A percentile compares a stretch with the other conserved stretches of the same genome.
Conservation (phyloP, 345 rosid species). For the Toxicodendron radicans region DNA sequence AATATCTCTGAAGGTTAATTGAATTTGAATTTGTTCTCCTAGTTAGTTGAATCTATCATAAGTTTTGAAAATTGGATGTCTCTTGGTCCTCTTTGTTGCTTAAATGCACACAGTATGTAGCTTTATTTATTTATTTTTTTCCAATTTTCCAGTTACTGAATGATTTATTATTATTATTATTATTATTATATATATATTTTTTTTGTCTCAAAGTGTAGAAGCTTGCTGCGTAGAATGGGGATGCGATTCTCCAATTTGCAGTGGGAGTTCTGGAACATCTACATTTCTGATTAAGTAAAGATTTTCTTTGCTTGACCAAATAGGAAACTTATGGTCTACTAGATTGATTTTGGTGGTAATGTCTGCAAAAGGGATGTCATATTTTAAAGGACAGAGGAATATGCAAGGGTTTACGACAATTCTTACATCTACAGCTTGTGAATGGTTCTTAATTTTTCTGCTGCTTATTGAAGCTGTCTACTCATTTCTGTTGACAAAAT, state of each 20-base stretch:
- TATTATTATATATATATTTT: no score
- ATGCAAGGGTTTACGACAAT: constrained; percentile 30
- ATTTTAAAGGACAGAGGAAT: constrained; percentile 23
- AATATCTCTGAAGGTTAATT: neutral
- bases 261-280: constrained; percentile 20
- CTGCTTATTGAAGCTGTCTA: constrained; percentile 60
- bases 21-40: neutral
- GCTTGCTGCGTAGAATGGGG: constrained; percentile 16
- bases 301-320: constrained; percentile 11
- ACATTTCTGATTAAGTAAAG: constrained; percentile 17
- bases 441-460: constrained; percentile 68
- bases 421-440: constrained; percentile 56
- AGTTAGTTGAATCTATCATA: constrained; percentile 3
- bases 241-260: constrained; percentile 28
- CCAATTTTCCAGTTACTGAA: neutral
- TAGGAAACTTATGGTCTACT: constrained; percentile 22
- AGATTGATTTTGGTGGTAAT: constrained; percentile 29
- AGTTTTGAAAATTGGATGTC: constrained; percentile 2
- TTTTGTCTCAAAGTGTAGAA: constrained; percentile 6
- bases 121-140: neutral
- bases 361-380: constrained; percentile 32
- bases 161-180: constrained; percentile 15
- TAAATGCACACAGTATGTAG: neutral
- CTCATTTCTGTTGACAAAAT: constrained; percentile 57
- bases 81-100: neutral